Base-by-base conservation (phyloP, 1,284 basidiomycete species). In the Albatrellus sp. region DNA sequence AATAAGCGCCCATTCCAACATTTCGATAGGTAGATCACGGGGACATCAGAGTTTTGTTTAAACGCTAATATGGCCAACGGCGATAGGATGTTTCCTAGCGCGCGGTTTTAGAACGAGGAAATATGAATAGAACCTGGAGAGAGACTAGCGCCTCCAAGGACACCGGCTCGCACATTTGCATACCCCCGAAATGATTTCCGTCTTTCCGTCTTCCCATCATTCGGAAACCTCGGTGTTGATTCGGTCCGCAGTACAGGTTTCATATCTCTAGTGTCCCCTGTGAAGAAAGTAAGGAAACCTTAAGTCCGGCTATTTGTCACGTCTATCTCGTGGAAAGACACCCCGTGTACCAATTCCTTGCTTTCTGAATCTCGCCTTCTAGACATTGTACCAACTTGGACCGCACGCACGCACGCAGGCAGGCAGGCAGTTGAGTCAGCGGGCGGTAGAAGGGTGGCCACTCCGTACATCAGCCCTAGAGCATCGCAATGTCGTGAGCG, bases 271-370 rank as follows among this genome's bases (percentile, higher is more conserved):
- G 96, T 98, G 63, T 98, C 94, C 19, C 94, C 88, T 48, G 80
- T 75, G 55, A 82, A 86, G 8, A 83, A 66, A 0, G 79, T 79
- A 32, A 86, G 74, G 69, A 85, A 80, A 40, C 88, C 94, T 69
- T 98, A 94, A 17, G 94, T 98, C 42, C 94, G 76, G 53, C 89
- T 93, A 70, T 98, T 98, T 72, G 98, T 98, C 44, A 98, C 94
- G 58, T 98, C 96, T 56, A 98, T 98, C 67, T 98, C 94, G 65
- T 98, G 94, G 24, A 98, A 69, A 1, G 92, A 93, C 10, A 98
- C 93, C 0, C 92, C 97, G 63, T 98, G 94, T 5, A 93, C 87
- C 34, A 98, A 87, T 65, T 97, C 91, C 68, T 90, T 92, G 52
- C 93, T 55, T 91, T 93, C 69, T 98, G 94, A 46, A 98, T 80